Evolutionary conservation across 805 yeast genomes (phyloP), one percentile per base, ranked within the genome.

Genomic region (Ascoidea asiatica): DNA sequence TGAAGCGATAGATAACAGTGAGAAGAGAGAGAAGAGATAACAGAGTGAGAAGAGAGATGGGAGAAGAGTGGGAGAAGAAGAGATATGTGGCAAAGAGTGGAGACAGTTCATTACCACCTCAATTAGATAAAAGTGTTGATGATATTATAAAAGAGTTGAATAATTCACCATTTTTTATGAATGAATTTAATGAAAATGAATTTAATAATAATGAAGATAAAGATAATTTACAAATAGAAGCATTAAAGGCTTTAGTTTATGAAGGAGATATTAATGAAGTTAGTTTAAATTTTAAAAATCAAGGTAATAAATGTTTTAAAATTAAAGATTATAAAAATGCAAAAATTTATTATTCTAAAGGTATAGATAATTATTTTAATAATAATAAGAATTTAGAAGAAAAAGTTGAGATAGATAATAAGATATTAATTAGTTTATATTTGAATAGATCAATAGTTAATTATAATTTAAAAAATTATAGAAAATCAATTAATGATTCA

Each of bases 401-500:
- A 56, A 77, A 70, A 4, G 80, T 70, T 15, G 66, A 63, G 4
- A 63, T 87, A 21, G 74, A 75, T 36, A 72, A 76, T 3, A 77
- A 90, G 0, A 29, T 29, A 11, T 15, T 29, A 29, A 29, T 11
- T 2, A 15, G 8, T 29, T 67, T 92, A 41, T 79, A 70, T 50
- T 65, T 81, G 45, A 92, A 92, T 60, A 72, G 95, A 48, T 95
- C 97, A 1, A 96, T 95, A 1, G 84, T 96, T 61, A 86, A 90
- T 54, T 66, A 92, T 50, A 95, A 84, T 56, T 64, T 92, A 52
- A 69, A 79, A 53, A 92, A 92, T 62, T 90, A 79, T 61, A 74
- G 97, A 63, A 67, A 77, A 44, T 85, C 95, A 56, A 80, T 92
- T 50, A 83, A 81, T 50, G 97, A 90, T 59, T 85, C 95, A 58